Conservation (phyloP, 1,284 basidiomycete species). For the Puccinia polysora region DNA sequence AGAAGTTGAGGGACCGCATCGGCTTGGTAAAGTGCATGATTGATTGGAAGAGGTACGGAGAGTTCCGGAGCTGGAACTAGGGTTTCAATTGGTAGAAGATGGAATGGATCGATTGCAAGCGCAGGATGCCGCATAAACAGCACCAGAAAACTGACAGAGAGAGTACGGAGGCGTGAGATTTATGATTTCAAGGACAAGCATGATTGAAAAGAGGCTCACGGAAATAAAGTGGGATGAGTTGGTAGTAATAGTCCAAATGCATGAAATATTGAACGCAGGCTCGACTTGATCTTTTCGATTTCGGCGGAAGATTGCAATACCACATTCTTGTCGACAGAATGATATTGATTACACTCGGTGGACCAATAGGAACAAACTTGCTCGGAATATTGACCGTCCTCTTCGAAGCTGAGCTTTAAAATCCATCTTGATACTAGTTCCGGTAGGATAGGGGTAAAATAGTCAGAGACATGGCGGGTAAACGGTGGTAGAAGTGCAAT, state of each 20-base stretch:
- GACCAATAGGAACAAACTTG: slow-evolving; percentile 12
- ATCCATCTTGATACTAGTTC: slow-evolving; percentile 39
- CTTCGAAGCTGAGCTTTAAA: not conserved
- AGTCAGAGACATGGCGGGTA: slow-evolving; percentile 15
- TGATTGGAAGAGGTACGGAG: not conserved
- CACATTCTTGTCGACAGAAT: not conserved
- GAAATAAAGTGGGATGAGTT: slow-evolving; percentile 29
- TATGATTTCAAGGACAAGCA: not conserved
- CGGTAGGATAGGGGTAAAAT: slow-evolving; percentile 33
- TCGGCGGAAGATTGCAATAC: not conserved
- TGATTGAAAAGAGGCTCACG: not conserved
- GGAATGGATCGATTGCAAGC: slow-evolving; percentile 31
- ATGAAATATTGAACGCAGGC: slow-evolving; percentile 16
- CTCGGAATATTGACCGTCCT: slow-evolving; percentile 13
- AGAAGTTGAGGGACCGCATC: slow-evolving; percentile 5
- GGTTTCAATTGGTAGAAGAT: slow-evolving; percentile 13
- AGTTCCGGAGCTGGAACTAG: not conserved
- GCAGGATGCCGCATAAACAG: slow-evolving; percentile 40
- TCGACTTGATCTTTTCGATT: slow-evolving; percentile 16
- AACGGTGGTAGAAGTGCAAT: slow-evolving; percentile 31
- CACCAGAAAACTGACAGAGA: slow-evolving; percentile 20
- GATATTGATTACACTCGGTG: not conserved
- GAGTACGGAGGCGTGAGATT: not conserved
- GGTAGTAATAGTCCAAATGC: slow-evolving; percentile 34
- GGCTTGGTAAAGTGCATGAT: slow-evolving; percentile 27